These are phyloP conservation scores for Camelina laxa DNA, from an alignment of 345 rosid species.

Conservation along the genomic window DNA sequence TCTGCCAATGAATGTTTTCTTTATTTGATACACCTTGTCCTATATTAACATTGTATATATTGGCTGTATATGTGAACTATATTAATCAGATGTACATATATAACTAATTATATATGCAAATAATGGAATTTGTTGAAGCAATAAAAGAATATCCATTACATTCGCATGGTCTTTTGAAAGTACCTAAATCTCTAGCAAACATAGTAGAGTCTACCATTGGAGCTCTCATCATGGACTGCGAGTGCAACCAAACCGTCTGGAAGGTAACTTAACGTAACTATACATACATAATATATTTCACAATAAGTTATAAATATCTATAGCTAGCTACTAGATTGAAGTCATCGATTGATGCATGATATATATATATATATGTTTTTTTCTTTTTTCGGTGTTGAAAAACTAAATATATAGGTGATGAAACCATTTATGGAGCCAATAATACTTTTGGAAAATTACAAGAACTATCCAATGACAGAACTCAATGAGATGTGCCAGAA, in stretches of 20 bases:
- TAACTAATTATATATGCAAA: conserved; percentile 40
- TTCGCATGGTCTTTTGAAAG: conserved; percentile 56
- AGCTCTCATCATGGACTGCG: conserved; percentile 56
- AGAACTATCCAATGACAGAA: conserved; percentile 54
- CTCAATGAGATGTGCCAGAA: conserved; percentile 67
- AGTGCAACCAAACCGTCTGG: conserved; percentile 51
- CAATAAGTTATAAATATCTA: background rate
- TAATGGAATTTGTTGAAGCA: conserved; percentile 50
- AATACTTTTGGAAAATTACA: conserved; percentile 45
- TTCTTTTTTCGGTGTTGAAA: background rate
- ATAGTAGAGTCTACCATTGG: conserved; percentile 66
- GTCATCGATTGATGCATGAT: background rate
- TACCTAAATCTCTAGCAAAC: conserved; percentile 66
- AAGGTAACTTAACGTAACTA: conserved; percentile 47
- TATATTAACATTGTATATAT: background rate
- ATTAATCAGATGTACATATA: background rate
- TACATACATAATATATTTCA: background rate
- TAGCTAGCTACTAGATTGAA: background rate
- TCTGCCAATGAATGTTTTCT: background rate
- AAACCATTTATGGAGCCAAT: conserved; percentile 62
- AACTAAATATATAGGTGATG: conserved; percentile 48
- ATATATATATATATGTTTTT: too few species aligned
- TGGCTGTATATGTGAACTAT: background rate
- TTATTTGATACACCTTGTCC: background rate
- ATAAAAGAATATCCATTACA: conserved; percentile 57